Evolutionary conservation across 345 rosid genomes (phyloP).

Genomic region (Eucalyptus virginea): DNA sequence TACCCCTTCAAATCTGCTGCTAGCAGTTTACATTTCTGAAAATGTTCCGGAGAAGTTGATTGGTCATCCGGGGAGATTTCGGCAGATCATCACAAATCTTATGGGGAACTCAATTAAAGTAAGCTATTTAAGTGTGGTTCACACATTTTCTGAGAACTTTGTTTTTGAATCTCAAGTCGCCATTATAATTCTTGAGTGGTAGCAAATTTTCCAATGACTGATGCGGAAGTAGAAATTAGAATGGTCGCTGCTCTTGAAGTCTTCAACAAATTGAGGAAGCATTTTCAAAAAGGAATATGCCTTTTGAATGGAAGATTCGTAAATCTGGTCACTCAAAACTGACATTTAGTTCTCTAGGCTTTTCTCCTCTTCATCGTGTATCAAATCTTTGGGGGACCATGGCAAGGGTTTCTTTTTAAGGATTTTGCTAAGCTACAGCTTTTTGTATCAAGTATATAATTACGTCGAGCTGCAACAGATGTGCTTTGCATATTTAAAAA

Average conservation of each 20-base stretch:
- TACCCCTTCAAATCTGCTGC: conserved; percentile 29
- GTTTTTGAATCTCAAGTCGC: neutral
- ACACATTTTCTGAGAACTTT: neutral
- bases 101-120: conserved; percentile 97
- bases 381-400: neutral
- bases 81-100: conserved; percentile 89
- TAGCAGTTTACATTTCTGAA: conserved; percentile 85
- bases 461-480: neutral
- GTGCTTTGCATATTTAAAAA: neutral
- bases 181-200: neutral
- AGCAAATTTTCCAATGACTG: neutral
- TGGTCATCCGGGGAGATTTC: conserved; percentile 91
- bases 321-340: neutral
- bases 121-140: conserved; percentile 3
- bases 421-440: neutral
- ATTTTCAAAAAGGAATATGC: neutral
- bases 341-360: neutral
- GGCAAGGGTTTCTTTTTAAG: neutral
- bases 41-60: conserved; percentile 69
- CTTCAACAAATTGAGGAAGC: neutral
- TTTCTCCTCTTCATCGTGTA: neutral
- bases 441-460: neutral
- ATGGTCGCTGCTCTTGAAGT: neutral
- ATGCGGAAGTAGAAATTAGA: neutral
- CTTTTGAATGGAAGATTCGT: neutral